A percentile compares a stretch with the other conserved stretches of the same genome.
These are phyloP conservation scores for Penicillium atrosanguineum DNA, from an alignment of 495 filamentous ascomycete species.

Conservation along the genomic window DNA sequence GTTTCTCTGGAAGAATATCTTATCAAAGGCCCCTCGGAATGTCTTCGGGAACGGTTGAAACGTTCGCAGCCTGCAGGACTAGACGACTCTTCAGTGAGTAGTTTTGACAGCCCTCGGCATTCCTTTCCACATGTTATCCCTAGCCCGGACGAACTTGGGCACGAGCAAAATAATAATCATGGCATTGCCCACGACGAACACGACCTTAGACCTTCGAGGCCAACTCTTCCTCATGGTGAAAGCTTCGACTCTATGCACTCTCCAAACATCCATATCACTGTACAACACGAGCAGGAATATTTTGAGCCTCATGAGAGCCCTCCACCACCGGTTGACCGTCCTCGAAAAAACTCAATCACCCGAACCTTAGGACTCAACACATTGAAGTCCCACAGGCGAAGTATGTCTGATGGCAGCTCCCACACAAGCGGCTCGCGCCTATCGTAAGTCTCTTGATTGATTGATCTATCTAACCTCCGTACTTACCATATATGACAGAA, in stretches of 20 bases:
- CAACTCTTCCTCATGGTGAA: constrained; percentile 21
- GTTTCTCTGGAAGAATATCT: constrained; percentile 50
- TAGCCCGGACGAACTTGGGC: constrained; percentile 5
- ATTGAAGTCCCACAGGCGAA: constrained; percentile 14
- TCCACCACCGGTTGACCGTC: constrained; percentile 12
- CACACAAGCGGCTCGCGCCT: constrained; percentile 15
- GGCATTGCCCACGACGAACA: constrained; percentile 1
- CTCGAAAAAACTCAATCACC: constrained; percentile 3
- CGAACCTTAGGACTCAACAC: constrained; percentile 13
- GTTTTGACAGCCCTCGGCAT: constrained; percentile 29
- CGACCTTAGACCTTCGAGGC: constrained; percentile 16
- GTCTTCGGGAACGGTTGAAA: constrained; percentile 30
- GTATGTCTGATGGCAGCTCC: constrained; percentile 18
- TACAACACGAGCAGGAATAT: constrained; percentile 21
- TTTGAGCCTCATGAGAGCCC: constrained; percentile 24
- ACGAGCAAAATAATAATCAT: constrained; percentile 3
- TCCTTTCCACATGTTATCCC: constrained; percentile 20
- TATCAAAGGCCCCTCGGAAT: constrained; percentile 24
- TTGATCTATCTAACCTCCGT: not conserved
- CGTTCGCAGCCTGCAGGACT: constrained; percentile 21
- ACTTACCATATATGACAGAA: constrained; percentile 2
- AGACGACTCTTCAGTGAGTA: constrained; percentile 36
- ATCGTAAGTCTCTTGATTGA: constrained; percentile 16
- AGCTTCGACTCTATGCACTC: constrained; percentile 26
- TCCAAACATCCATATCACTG: constrained; percentile 36